Percentiles rank a stretch among this genome's conserved stretches.
These are phyloP conservation scores for Globisporangium mamillatum DNA, from an alignment of 352 stramenopile genomes.

Conservation along the genomic window DNA sequence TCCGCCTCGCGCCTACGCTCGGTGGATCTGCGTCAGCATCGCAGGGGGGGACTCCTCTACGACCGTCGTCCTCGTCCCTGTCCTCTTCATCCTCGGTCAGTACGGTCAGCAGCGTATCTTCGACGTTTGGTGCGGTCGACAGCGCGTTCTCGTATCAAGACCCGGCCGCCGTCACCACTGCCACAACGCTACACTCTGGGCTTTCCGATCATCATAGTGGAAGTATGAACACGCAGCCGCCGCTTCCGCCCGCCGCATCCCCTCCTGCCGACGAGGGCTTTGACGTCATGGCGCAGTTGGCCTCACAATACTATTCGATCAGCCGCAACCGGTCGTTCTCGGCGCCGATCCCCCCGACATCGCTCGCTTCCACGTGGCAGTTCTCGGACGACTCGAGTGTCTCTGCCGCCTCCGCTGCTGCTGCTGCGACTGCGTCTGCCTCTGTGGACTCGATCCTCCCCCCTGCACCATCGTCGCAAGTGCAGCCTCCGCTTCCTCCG, in stretches of 20 bases:
- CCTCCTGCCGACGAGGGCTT: constrained; percentile 33
- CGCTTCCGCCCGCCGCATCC: background rate
- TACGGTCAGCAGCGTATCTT: constrained; percentile 9
- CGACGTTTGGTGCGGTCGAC: constrained; percentile 17
- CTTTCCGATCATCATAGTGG: constrained; percentile 6
- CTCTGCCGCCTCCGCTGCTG: constrained; percentile 16
- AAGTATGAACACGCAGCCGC: constrained; percentile 7
- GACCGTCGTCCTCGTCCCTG: constrained; percentile 18
- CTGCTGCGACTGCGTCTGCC: constrained; percentile 16
- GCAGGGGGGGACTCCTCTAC: constrained; percentile 8
- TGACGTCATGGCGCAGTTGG: constrained; percentile 81
- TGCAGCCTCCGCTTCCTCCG: constrained; percentile 34
- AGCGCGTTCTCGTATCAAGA: constrained; percentile 19
- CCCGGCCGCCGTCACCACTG: background rate
- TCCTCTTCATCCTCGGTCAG: constrained; percentile 16
- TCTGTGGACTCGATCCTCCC: constrained; percentile 14
- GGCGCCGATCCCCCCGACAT: constrained; percentile 62
- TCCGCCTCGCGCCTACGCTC: constrained; percentile 13
- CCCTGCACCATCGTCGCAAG: constrained; percentile 13
- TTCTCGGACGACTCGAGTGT: constrained; percentile 44
- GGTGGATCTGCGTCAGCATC: constrained; percentile 12
- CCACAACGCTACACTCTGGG: constrained; percentile 11
- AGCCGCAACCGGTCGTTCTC: constrained; percentile 72
- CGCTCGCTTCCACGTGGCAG: constrained; percentile 52
- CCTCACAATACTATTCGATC: constrained; percentile 76